Evolutionary conservation across 176 grass and related monocot species (phyloP), one percentile per base, ranked within the genome.

Genomic region (Aegilops sharonensis): DNA sequence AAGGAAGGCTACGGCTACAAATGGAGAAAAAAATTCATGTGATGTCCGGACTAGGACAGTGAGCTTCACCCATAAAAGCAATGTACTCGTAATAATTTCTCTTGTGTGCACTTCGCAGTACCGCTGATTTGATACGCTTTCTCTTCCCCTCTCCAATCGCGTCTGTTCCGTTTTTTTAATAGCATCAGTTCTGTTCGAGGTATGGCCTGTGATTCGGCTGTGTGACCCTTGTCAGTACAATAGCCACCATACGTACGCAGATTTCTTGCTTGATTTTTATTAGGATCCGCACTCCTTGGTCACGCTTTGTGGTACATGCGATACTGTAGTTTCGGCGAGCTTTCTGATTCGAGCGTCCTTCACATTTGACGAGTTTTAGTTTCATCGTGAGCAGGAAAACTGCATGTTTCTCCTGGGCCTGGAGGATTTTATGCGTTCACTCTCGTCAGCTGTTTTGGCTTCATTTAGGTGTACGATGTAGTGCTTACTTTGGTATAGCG

Each of bases 301-400:
- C 10, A 42, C 0, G 68, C 68, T n/a, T 24, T n/a, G 34, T 68
- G 48, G 72, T 86, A 77, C 89, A 90, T 90, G 89, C 74, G 85
- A 90, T 87, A 87, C 42, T 73, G 57, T 86, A 40, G 9, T 56
- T 43, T 40, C 43, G 59, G 40, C 54, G 63, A 64, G 64, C 78
- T 78, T 63, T 65, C 4, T 78, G 50, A 17, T 50, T 24, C 78
- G 12, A 74, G 25, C 31, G 32, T 57, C 52, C 72, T 43, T 73
- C 69, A 2, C 36, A 61, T 77, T 45, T 23, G 1, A 12, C 2
- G 40, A 79, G 29, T 52, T 73, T 56, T 34, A 37, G 13, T 57
- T 15, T 59, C 40, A 59, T 15, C 45, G 2, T 84, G 21, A 60
- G 43, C 27, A 8, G 68, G 67, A 57, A 63, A n/a, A 32, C 63